Conservation (phyloP, 2,329 filamentous ascomycete species). For the Pyrenophora graminea region DNA sequence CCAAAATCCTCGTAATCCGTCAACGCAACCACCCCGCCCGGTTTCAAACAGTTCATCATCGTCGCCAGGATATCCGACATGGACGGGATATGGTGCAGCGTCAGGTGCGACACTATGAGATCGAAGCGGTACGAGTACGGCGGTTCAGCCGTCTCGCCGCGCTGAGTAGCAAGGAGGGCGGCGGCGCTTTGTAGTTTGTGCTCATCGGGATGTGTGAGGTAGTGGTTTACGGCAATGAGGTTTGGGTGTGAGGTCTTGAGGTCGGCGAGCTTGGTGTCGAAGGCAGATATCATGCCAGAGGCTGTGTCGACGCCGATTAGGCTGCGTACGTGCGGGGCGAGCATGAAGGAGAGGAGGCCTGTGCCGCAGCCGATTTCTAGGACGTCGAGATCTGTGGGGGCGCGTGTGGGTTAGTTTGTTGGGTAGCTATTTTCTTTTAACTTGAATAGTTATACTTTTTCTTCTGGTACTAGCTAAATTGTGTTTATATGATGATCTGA, state of each 20-base stretch:
- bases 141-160: conserved; percentile 26
- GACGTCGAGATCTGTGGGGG: conserved; percentile 47
- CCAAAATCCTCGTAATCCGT: conserved; percentile 65
- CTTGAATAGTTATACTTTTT: not conserved
- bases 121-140: conserved; percentile 51
- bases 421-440: too few species aligned
- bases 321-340: conserved; percentile 54
- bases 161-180: conserved; percentile 43
- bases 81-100: conserved; percentile 60
- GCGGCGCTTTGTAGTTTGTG: conserved; percentile 33
- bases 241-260: conserved; percentile 40
- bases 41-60: conserved; percentile 54
- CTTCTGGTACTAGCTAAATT: not conserved
- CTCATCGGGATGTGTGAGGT: conserved; percentile 58
- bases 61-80: conserved; percentile 51
- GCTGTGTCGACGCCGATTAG: conserved; percentile 60
- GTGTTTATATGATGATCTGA: too few species aligned
- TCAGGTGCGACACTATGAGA: conserved; percentile 58
- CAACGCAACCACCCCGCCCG: conserved; percentile 56
- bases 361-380: conserved; percentile 64
- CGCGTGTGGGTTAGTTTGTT: too few species aligned
- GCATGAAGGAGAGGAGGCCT: conserved; percentile 56
- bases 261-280: conserved; percentile 51
- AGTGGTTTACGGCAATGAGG: conserved; percentile 52
- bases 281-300: conserved; percentile 59